phyloP scores from a whole-genome alignment of 805 yeast species.

The Isabelozyma gotoi region DNA sequence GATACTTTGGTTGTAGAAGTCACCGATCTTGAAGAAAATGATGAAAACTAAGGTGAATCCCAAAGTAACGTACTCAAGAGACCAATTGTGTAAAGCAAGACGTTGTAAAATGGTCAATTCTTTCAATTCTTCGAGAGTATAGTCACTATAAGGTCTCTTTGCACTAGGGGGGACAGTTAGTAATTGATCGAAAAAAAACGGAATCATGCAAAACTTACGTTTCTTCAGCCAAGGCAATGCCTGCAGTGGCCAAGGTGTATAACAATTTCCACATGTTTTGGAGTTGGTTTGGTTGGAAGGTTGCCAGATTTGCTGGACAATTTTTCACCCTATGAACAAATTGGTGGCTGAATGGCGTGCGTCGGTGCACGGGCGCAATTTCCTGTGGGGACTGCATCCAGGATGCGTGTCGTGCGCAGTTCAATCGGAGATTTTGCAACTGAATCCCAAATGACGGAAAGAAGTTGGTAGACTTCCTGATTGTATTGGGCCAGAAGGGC shows the following conservation, averaged over 20 bases:
- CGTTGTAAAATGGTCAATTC: conserved; percentile 61
- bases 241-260: not conserved
- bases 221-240: conserved; percentile 4
- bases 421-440: not conserved
- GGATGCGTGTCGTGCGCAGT: too few species aligned
- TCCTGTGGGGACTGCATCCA: too few species aligned
- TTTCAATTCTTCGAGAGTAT: conserved; percentile 53
- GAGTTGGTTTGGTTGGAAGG: not conserved
- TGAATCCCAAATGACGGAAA: too few species aligned
- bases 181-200: not conserved
- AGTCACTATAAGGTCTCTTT: conserved; percentile 17
- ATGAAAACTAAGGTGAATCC: conserved; percentile 51
- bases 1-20: conserved; percentile 50
- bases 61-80: conserved; percentile 61
- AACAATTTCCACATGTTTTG: not conserved
- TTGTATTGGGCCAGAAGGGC: too few species aligned
- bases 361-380: too few species aligned
- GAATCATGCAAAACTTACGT: conserved; percentile 4
- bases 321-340: not conserved
- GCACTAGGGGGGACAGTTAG: conserved; percentile 1
- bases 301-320: too few species aligned
- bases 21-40: conserved; percentile 57
- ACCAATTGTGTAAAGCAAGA: conserved; percentile 68
- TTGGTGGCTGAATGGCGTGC: not conserved
- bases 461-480: too few species aligned